Conservation (phyloP, 495 filamentous ascomycete species). For the Aspergillus ostianus region DNA sequence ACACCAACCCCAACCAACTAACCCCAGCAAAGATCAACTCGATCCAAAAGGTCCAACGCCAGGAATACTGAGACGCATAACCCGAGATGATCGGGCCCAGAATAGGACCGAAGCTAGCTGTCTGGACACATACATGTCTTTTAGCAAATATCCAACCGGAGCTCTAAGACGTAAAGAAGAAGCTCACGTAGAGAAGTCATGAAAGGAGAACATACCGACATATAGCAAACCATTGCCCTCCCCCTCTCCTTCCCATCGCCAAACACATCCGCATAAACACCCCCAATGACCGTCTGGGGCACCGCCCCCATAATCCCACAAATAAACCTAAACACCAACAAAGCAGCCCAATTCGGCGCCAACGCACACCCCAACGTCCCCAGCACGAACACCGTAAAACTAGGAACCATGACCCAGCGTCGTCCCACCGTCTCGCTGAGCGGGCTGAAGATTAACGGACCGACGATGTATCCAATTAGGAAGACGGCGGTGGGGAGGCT, state of each 20-base stretch:
- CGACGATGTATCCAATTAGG: conserved; percentile 67
- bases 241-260: conserved; percentile 57
- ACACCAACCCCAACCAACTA: conserved; percentile 40
- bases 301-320: conserved; percentile 63
- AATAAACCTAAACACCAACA: conserved; percentile 68
- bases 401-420: conserved; percentile 56
- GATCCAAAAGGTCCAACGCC: conserved; percentile 68
- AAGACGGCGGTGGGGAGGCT: conserved; percentile 75
- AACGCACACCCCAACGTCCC: conserved; percentile 70
- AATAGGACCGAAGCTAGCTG: conserved; percentile 64
- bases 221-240: conserved; percentile 69
- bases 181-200: too few species aligned
- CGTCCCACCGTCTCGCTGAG: conserved; percentile 71
- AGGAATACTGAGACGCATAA: conserved; percentile 54
- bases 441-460: conserved; percentile 65
- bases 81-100: conserved; percentile 69
- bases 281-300: conserved; percentile 69
- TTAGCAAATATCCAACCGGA: not conserved
- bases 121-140: conserved; percentile 32
- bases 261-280: conserved; percentile 73
- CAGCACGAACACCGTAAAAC: conserved; percentile 62
- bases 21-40: conserved; percentile 56
- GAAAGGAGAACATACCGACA: conserved; percentile 52
- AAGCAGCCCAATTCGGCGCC: conserved; percentile 62
- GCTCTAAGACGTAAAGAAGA: too few species aligned